A percentile compares a stretch with the other conserved stretches of the same genome.
Evolutionary conservation across 441 rosid genomes (phyloP).

Genomic region (Geranium incanum): DNA sequence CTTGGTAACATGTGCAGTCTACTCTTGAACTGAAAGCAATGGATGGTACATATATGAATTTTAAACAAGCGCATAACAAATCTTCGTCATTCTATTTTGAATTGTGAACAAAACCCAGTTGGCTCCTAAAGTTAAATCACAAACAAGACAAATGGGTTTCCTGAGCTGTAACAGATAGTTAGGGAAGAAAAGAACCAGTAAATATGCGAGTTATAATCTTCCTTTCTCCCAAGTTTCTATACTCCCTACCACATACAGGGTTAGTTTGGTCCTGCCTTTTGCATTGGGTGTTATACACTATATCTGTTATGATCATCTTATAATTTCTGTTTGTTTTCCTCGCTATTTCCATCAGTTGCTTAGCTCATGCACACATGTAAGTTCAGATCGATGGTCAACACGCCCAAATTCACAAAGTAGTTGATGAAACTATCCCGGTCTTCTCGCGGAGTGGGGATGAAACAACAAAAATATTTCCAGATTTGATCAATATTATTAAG

Average conservation of each 20-base stretch:
- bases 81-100: not conserved
- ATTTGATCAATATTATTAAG: constrained; percentile 49
- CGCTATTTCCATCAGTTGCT: not conserved
- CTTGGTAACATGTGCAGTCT: not conserved
- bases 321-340: not conserved
- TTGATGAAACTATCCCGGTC: constrained; percentile 48
- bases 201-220: no score
- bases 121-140: not conserved
- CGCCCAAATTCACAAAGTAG: constrained; percentile 41
- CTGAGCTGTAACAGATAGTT: no score
- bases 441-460: constrained; percentile 90
- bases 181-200: no score
- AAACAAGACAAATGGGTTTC: no score
- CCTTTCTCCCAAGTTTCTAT: no score
- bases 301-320: no score
- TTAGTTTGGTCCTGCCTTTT: no score
- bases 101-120: not conserved
- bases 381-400: no score
- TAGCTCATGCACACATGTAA: not conserved
- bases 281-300: no score
- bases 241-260: no score
- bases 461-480: constrained; percentile 74
- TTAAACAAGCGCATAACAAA: not conserved
- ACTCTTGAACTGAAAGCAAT: no score
- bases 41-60: no score